phyloP scores from a whole-genome alignment of 2,329 filamentous ascomycete genomes.

The Tolypocladium tropicale region DNA sequence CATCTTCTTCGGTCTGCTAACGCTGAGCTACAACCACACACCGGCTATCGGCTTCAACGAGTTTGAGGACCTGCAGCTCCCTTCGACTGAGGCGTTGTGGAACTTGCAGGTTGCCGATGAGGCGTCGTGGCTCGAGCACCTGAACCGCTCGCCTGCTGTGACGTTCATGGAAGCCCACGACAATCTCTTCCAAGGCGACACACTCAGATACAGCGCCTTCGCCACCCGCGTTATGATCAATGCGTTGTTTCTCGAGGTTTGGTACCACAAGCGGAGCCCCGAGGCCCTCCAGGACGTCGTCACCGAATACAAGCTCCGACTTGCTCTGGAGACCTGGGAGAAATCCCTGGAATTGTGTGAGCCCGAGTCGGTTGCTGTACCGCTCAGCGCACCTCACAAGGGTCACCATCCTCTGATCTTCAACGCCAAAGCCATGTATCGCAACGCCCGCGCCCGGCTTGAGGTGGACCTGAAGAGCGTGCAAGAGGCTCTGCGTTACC shows the following conservation, averaged over 20 bases:
- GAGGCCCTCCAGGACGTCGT: slow-evolving; percentile 95
- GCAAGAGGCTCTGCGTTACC: slow-evolving; percentile 91
- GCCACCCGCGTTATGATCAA: slow-evolving; percentile 98
- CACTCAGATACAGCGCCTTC: slow-evolving; percentile 87
- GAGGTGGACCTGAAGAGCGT: slow-evolving; percentile 94
- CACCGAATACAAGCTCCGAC: slow-evolving; percentile 92
- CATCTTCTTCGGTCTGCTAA: slow-evolving; percentile 95
- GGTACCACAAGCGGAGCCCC: slow-evolving; percentile 98
- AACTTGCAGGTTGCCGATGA: slow-evolving; percentile 75
- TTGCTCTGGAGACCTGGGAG: slow-evolving; percentile 98
- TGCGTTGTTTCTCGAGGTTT: slow-evolving; percentile 92
- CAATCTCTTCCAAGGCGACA: slow-evolving; percentile 88
- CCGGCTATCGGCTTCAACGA: slow-evolving; percentile 98
- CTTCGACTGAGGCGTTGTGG: slow-evolving; percentile 91
- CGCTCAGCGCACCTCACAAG: slow-evolving; percentile 88
- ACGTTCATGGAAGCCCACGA: slow-evolving; percentile 93
- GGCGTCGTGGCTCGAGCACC: slow-evolving; percentile 70
- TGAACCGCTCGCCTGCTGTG: slow-evolving; percentile 59
- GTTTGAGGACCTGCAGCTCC: slow-evolving; percentile 85
- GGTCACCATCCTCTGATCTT: slow-evolving; percentile 95
- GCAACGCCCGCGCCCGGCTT: slow-evolving; percentile 83
- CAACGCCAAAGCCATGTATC: slow-evolving; percentile 95
- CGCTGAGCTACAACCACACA: slow-evolving; percentile 94
- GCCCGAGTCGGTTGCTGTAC: slow-evolving; percentile 78
- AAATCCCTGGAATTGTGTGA: slow-evolving; percentile 90